Base-by-base conservation (phyloP, 192 early-diverging fungal species). In the Gigaspora rosea region DNA sequence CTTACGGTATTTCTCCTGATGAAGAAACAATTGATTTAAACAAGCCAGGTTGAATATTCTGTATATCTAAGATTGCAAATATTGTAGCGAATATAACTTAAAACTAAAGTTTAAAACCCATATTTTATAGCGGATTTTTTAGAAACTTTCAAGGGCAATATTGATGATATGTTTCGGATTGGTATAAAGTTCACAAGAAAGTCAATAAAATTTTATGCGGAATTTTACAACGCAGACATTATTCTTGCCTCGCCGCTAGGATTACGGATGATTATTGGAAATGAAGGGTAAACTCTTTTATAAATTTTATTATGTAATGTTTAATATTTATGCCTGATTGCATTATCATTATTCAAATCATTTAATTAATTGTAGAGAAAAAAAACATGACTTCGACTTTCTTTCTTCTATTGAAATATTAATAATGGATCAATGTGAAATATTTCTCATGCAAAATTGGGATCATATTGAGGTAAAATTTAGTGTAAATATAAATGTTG, bases 401-500 rank as follows among this genome's bases (percentile, higher is more conserved):
- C 82, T 99, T 52, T 93, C 95, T 10, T 96, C 95, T 0, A 93
- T 99, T 54, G 96, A 99, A 75, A 75, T 98, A 32, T 82, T 96
- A 1, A 90, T 99, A 68, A 76, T 97, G 13, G 96, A 98, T 80
- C 90, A 93, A 76, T 87, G 92, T 49, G 92, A 97, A 56, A 86
- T 92, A 57, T 83, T 98, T 75, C 79, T 96, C 76, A 98, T 97
- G 96, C 98, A 99, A 78, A 99, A 98, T 87, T 99, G 96, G 96
- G 97, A 99, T 75, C 96, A 99, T 76, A 84, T 97, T 50, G 80
- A 87, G 82, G 90, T 93, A 83, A 77, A 49, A 50, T 13, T 64
- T 16, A 27, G 48, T 35, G 15, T 63, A 62, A 71, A 8, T 22
- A 36, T 52, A 52, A 52, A 13, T 13, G 2, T 2, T 2, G 9